Evolutionary conservation across 148 eudicot species (phyloP).

Genomic region (Silene latifolia): DNA sequence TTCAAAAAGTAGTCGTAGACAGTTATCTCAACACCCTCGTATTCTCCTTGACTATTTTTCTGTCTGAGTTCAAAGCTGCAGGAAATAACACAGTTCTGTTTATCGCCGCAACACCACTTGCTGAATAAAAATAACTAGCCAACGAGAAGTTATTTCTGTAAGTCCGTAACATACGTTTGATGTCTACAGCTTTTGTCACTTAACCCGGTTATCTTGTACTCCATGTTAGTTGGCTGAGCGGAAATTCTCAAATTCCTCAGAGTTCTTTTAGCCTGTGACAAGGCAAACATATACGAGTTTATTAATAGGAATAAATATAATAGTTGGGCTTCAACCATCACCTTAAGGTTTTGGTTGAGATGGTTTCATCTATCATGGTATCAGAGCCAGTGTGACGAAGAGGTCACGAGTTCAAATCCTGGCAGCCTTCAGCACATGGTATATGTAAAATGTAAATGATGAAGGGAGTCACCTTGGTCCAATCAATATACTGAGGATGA

Average conservation of each 20-base stretch:
- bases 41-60: conserved; percentile 32
- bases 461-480: conserved; percentile 36
- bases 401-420: no score
- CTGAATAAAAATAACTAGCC: not conserved
- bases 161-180: conserved; percentile 25
- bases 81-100: not conserved
- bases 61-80: conserved; percentile 50
- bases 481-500: conserved; percentile 39
- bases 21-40: conserved; percentile 40
- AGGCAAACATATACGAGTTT: not conserved
- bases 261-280: conserved; percentile 47
- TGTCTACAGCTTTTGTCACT: conserved; percentile 47
- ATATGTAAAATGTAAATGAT: not conserved
- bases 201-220: conserved; percentile 54
- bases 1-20: conserved; percentile 59
- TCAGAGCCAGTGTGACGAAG: no score
- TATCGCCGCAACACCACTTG: not conserved
- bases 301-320: no score
- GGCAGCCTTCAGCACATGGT: no score
- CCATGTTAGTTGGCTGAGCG: conserved; percentile 37
- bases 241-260: conserved; percentile 53
- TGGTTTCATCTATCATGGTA: no score
- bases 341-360: no score
- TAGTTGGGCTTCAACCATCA: no score
- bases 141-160: not conserved